Conservation (phyloP, 306 rosid species). For the Gillenia trifoliata region DNA sequence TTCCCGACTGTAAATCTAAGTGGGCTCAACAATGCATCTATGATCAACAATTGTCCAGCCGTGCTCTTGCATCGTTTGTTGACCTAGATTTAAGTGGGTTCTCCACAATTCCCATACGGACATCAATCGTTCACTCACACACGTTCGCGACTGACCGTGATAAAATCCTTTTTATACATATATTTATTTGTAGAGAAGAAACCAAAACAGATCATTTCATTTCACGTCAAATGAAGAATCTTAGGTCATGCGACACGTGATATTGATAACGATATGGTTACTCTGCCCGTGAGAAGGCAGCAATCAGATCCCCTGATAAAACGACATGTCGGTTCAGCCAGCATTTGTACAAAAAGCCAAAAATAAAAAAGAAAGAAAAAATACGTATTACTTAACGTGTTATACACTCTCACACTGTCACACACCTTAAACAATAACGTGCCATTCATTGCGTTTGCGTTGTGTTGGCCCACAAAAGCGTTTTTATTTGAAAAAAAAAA, state of each 20-base stretch:
- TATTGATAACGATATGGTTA: not conserved
- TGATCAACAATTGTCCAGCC: fast-evolving
- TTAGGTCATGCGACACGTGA: not conserved
- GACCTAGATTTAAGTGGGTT: no score
- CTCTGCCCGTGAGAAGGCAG: not conserved
- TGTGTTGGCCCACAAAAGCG: not conserved
- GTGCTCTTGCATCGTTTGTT: no score
- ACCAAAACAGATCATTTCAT: not conserved
- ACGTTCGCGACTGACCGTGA: not conserved
- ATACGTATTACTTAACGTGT: no score
- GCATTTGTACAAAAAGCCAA: not conserved
- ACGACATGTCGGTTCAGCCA: not conserved
- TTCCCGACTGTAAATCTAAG: not conserved
- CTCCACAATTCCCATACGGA: fast-evolving
- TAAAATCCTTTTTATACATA: not conserved
- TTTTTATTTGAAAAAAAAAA: not conserved
- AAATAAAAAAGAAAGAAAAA: not conserved
- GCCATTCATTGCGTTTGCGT: not conserved
- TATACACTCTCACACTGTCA: not conserved
- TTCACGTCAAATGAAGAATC: not conserved
- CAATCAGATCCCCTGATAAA: not conserved
- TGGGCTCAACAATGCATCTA: not conserved
- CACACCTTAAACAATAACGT: not conserved
- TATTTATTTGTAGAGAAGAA: not conserved
- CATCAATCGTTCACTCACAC: not conserved